These are phyloP conservation scores for Ophiostoma novo-ulmi DNA, from an alignment of 2,329 filamentous ascomycete genomes.

Conservation along the genomic window DNA sequence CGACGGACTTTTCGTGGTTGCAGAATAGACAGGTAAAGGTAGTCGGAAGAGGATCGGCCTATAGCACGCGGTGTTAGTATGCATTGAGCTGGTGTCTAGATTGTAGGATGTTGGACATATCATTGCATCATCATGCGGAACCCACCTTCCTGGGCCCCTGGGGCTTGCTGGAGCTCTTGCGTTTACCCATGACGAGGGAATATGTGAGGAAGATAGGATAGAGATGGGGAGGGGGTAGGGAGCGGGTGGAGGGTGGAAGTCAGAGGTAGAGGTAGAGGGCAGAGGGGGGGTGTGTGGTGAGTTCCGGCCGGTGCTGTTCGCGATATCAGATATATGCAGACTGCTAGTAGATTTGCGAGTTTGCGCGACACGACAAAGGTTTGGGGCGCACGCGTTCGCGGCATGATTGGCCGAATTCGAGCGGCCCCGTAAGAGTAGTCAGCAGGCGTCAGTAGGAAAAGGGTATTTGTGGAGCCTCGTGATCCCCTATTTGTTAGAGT, in stretches of 20 bases:
- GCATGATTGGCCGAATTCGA: background rate
- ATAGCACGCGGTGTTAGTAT: constrained; percentile 15
- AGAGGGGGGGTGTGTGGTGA: background rate
- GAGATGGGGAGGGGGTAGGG: background rate
- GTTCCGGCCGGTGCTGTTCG: background rate
- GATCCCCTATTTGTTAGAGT: background rate
- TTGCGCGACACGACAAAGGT: constrained; percentile 9
- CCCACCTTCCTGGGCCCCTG: constrained; percentile 75
- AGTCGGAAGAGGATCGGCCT: constrained; percentile 69
- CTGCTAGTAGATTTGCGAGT: background rate
- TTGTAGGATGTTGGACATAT: background rate
- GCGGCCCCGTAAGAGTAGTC: constrained; percentile 7
- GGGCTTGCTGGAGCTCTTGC: constrained; percentile 80
- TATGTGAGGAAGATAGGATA: too few relatives aligned
- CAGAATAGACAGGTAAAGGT: constrained; percentile 97
- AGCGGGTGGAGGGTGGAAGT: background rate
- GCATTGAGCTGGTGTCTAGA: background rate
- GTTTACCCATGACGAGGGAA: constrained; percentile 65
- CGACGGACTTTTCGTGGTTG: constrained; percentile 91
- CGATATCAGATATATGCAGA: background rate
- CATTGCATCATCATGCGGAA: constrained; percentile 16
- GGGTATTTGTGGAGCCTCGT: background rate
- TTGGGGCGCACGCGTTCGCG: constrained; percentile 11
- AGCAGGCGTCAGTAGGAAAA: background rate
- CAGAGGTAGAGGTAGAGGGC: background rate